These are phyloP conservation scores for Cladobotryum protrusum DNA, from an alignment of 2,329 filamentous ascomycete species.

Conservation along the genomic window DNA sequence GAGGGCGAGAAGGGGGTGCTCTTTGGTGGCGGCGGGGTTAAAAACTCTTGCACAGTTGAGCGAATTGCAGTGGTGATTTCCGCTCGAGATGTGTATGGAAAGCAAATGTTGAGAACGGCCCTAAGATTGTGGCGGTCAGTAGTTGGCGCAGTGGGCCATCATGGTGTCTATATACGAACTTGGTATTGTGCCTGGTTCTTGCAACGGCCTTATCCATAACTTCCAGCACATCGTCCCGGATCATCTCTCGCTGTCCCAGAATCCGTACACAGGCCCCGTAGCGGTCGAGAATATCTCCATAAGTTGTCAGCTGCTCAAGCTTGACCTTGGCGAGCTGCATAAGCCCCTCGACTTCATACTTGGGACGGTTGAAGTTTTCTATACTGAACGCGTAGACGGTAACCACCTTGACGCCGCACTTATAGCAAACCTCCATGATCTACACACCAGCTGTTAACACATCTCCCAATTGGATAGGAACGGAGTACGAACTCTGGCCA, in stretches of 20 bases:
- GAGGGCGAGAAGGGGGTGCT: conserved; percentile 78
- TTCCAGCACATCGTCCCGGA: conserved; percentile 81
- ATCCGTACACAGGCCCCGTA: conserved; percentile 86
- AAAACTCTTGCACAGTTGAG: conserved; percentile 81
- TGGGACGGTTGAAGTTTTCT: conserved; percentile 96
- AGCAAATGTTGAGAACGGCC: conserved; percentile 80
- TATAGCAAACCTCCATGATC: conserved; percentile 98
- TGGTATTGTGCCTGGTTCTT: conserved; percentile 80
- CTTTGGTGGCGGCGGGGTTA: conserved; percentile 59
- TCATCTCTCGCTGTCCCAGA: conserved; percentile 74
- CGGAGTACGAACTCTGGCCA: conserved; percentile 66
- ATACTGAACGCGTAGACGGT: conserved; percentile 99
- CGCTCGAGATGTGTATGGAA: conserved; percentile 92
- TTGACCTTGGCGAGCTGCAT: conserved; percentile 99
- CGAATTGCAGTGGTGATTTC: conserved; percentile 90
- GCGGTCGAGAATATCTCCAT: conserved; percentile 85
- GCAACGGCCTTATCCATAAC: conserved; percentile 82
- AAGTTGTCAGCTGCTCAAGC: conserved; percentile 81
- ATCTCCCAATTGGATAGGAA: too few species aligned
- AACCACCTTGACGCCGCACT: conserved; percentile 90
- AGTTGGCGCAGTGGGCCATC: neutral
- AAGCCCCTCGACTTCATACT: conserved; percentile 91
- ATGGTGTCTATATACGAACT: conserved; percentile 41
- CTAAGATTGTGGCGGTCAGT: conserved; percentile 27
- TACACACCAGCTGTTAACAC: conserved; percentile 25